Percentiles rank a stretch among this genome's conserved stretches.
These are phyloP conservation scores for Prunus yedoensis DNA, from an alignment of 331 rosid species.

Conservation along the genomic window DNA sequence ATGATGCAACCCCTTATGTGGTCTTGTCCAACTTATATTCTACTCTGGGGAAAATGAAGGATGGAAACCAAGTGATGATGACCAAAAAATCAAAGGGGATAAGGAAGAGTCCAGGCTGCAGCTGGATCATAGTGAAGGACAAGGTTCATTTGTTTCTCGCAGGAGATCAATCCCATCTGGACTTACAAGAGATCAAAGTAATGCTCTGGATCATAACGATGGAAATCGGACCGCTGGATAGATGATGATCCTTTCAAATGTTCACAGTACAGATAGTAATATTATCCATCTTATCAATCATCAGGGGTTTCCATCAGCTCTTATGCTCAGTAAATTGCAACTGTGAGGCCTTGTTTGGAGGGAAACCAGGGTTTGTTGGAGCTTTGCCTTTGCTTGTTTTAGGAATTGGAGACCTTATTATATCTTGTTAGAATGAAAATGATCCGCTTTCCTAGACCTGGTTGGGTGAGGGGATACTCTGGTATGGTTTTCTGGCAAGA, in stretches of 20 bases:
- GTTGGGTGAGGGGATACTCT: not conserved
- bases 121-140: slow-evolving; percentile 66
- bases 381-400: not conserved
- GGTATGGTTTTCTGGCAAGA: not conserved
- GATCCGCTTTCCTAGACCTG: not conserved
- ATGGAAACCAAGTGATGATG: slow-evolving; percentile 47
- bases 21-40: slow-evolving; percentile 60
- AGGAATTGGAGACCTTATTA: not conserved
- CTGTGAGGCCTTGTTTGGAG: not conserved
- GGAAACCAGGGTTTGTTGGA: not conserved
- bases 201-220: slow-evolving; percentile 28
- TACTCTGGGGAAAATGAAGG: slow-evolving; percentile 49
- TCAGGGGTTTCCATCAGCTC: not conserved
- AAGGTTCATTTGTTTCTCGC: slow-evolving; percentile 59
- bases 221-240: slow-evolving; percentile 37
- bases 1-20: slow-evolving; percentile 75
- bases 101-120: slow-evolving; percentile 72
- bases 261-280: not conserved
- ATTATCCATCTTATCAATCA: not conserved
- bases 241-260: slow-evolving; percentile 1
- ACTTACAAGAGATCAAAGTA: slow-evolving; percentile 35
- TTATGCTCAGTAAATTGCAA: not conserved
- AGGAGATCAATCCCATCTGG: slow-evolving; percentile 46
- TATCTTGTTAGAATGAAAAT: not conserved
- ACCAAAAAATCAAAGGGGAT: slow-evolving; percentile 50